These are phyloP conservation scores for Phytophthora quininea DNA, from an alignment of 352 stramenopile species.

Conservation along the genomic window DNA sequence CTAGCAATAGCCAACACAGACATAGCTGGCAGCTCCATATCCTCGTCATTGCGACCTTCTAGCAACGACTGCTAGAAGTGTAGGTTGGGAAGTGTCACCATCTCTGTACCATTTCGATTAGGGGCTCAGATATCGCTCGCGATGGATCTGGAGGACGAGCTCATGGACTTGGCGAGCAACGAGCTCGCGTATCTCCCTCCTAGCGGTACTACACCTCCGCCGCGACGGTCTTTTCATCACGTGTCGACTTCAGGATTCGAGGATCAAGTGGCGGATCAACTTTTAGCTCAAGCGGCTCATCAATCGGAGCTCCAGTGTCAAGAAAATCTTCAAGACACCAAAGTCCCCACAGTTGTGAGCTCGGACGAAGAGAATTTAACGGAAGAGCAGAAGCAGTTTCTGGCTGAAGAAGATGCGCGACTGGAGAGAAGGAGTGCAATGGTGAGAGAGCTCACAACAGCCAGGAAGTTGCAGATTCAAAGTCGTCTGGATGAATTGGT, in stretches of 20 bases:
- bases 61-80: too few relatives aligned
- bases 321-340: constrained; percentile 3
- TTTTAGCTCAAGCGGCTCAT: constrained; percentile 11
- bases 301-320: constrained; percentile 11
- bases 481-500: constrained; percentile 19
- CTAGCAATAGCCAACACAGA: too few relatives aligned
- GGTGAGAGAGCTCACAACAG: constrained; percentile 16
- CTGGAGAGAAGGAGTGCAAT: constrained; percentile 19
- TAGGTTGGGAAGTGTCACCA: too few relatives aligned
- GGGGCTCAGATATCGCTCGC: neutral
- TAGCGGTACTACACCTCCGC: neutral
- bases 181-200: constrained; percentile 60
- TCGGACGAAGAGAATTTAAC: constrained; percentile 15
- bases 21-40: too few relatives aligned
- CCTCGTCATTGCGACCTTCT: too few relatives aligned
- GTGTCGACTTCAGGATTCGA: constrained; percentile 12
- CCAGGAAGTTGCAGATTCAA: constrained; percentile 8
- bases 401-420: constrained; percentile 28
- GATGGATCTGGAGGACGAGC: constrained; percentile 59
- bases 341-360: neutral
- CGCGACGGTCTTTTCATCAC: neutral
- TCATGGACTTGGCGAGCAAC: constrained; percentile 71
- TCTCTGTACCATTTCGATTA: too few relatives aligned
- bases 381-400: constrained; percentile 18
- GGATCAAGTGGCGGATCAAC: constrained; percentile 20